A percentile compares a stretch with the other conserved stretches of the same genome.
These are phyloP conservation scores for Psidium friedrichsthalianum DNA, from an alignment of 345 rosid species.

Conservation along the genomic window DNA sequence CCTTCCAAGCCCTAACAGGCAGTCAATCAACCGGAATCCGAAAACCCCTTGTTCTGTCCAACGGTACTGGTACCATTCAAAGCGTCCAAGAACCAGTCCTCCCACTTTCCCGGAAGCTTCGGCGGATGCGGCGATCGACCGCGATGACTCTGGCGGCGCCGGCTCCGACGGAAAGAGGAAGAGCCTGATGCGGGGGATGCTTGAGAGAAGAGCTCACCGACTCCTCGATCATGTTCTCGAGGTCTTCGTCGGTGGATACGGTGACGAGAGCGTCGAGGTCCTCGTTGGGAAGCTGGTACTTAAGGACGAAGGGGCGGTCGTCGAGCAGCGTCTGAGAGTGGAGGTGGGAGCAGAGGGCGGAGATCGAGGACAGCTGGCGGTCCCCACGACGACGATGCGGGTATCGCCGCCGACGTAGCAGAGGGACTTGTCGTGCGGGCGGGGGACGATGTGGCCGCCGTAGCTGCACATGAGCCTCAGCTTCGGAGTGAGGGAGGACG, in stretches of 20 bases:
- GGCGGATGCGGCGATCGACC: constrained; percentile 57
- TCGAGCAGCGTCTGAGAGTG: constrained; percentile 45
- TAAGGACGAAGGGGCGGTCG: constrained; percentile 61
- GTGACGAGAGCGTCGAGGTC: constrained; percentile 91
- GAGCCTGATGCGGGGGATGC: constrained; percentile 51
- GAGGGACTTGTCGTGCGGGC: constrained; percentile 76
- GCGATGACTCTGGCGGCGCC: constrained; percentile 50
- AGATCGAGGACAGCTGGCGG: constrained; percentile 47
- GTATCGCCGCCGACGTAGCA: constrained; percentile 77
- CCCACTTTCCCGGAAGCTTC: constrained; percentile 55
- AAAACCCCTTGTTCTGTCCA: constrained; percentile 47
- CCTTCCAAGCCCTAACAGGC: constrained; percentile 52
- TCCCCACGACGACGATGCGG: constrained; percentile 75
- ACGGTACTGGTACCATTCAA: constrained; percentile 45
- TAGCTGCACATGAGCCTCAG: constrained; percentile 84
- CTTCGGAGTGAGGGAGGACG: constrained; percentile 29
- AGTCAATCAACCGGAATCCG: constrained; percentile 69
- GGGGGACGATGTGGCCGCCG: constrained; percentile 86
- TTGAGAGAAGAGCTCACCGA: constrained; percentile 29
- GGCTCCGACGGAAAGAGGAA: constrained; percentile 47
- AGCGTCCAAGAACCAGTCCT: constrained; percentile 90
- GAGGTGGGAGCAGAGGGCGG: constrained; percentile 46
- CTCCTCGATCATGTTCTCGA: constrained; percentile 95
- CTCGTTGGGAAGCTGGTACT: constrained; percentile 89
- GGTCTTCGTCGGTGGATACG: constrained; percentile 86